These are phyloP conservation scores for Plasmodium fragile DNA, from an alignment of 169 alveolate genomes.

Conservation along the genomic window DNA sequence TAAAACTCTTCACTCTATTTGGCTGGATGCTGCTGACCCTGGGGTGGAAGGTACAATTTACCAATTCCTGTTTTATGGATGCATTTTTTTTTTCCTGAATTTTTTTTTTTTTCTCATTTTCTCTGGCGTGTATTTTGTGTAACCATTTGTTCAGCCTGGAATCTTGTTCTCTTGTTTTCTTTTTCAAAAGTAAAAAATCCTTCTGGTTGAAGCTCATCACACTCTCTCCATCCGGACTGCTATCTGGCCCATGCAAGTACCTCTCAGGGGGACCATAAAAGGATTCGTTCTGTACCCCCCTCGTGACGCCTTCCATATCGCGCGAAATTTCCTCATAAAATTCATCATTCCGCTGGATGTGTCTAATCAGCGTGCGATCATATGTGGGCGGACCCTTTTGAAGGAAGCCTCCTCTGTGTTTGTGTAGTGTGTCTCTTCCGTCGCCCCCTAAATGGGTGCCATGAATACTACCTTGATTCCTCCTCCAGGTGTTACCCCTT, in stretches of 20 bases:
- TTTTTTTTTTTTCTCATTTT: conserved; percentile 67
- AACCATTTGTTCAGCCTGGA: conserved; percentile 51
- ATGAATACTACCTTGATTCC: background rate
- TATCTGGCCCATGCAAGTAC: background rate
- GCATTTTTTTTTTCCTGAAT: conserved; percentile 55
- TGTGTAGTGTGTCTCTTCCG: background rate
- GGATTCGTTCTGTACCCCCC: background rate
- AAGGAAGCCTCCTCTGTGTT: background rate
- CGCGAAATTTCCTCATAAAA: conserved; percentile 4
- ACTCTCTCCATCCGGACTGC: background rate
- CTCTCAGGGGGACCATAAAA: background rate
- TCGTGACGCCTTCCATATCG: background rate
- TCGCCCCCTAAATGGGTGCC: background rate
- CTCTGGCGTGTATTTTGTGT: conserved; percentile 55
- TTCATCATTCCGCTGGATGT: background rate
- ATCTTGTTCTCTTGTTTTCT: conserved; percentile 26
- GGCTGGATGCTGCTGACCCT: background rate
- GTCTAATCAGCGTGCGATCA: background rate
- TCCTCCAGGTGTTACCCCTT: background rate
- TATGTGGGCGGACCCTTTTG: background rate
- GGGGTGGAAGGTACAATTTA: conserved; percentile 68
- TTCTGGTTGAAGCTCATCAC: conserved; percentile 12
- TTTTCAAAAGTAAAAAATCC: conserved; percentile 51
- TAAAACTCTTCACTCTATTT: background rate
- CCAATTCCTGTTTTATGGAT: conserved; percentile 22